Evolutionary conservation across 768 basidiomycete genomes (phyloP).

Genomic region (Clitopilus hobsonii): DNA sequence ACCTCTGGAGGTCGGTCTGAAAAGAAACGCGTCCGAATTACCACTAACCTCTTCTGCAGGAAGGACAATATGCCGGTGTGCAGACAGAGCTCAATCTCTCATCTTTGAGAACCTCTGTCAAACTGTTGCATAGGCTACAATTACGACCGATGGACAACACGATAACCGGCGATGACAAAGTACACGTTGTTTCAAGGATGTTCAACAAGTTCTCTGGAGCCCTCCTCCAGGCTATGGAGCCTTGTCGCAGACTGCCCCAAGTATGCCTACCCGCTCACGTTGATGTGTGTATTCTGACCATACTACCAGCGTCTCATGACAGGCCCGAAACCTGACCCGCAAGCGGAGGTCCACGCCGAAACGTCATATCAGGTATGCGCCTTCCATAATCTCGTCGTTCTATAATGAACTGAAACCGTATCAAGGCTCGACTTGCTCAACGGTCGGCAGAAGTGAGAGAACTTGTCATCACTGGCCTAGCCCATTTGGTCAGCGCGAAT

Average conservation of each 20-base stretch:
- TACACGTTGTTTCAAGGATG: constrained; percentile 68
- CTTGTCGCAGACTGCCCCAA: constrained; percentile 28
- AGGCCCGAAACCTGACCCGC: neutral
- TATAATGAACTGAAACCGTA: constrained; percentile 30
- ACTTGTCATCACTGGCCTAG: constrained; percentile 73
- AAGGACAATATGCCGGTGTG: constrained; percentile 25
- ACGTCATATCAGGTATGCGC: neutral
- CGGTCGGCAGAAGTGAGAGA: constrained; percentile 65
- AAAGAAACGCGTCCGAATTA: neutral
- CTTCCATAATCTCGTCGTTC: neutral
- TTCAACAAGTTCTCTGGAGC: constrained; percentile 76
- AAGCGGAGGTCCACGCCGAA: neutral
- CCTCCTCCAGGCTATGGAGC: constrained; percentile 57
- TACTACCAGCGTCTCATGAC: neutral
- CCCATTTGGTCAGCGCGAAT: constrained; percentile 79
- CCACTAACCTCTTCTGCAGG: neutral
- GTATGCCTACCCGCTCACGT: too few relatives aligned
- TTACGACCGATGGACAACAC: constrained; percentile 51
- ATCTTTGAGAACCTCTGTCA: constrained; percentile 70
- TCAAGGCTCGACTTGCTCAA: constrained; percentile 24
- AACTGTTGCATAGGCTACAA: constrained; percentile 69
- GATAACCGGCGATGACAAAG: constrained; percentile 55
- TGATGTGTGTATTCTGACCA: too few relatives aligned
- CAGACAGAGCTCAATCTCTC: constrained; percentile 69
- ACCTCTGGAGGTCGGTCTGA: constrained; percentile 38